Base-by-base conservation (phyloP, 768 basidiomycete genomes). In the Crassisporium funariophilum region DNA sequence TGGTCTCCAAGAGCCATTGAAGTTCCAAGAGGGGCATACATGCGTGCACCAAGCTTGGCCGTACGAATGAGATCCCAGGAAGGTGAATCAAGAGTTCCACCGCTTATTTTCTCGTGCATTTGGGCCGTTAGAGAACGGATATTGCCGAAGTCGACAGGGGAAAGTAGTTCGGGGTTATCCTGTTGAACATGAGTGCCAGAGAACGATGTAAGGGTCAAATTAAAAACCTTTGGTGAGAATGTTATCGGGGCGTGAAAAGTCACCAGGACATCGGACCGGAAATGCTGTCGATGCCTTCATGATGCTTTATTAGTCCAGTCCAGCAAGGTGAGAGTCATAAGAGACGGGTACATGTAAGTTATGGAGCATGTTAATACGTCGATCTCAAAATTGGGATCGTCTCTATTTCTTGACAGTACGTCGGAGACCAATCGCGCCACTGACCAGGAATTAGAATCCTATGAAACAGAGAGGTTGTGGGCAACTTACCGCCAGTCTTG, bases 1-100 rank as follows among this genome's bases (percentile, higher is more conserved):
- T 90, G 82, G 62, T 95, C 88, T 9, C 93, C 91, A 12, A 95
- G 73, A 44, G 76, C 81, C 87, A 95, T 91, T 10, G 68, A 73
- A 11, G 92, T 94, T 33, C 92, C 92, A n/a, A 94, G 70, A 2
- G 92, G 92, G 4, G 83, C 89, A 56, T 95, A 95, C 36, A 95
- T 83, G 20, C 88, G 70, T 13, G 88, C 76, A 3, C 90, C 88
- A 35, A 88, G 74, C 62, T 91, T 90, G 17, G 86, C 84, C 16
- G 77, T 79, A 35, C 90, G 80, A 31, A 91, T 74, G 24, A 86
- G 70, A 52, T 83, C 77, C 90, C 92, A 95, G 4, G 86, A 86
- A 19, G 92, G 93, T 3, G 91, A 86, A 52, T 91, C 87, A 40
- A 91, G 75, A 1, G 88, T 91, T 4, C 88, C 89, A 20, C 79